Evolutionary conservation across 768 basidiomycete species (phyloP).

Genomic region (Daedaleopsis nitida): DNA sequence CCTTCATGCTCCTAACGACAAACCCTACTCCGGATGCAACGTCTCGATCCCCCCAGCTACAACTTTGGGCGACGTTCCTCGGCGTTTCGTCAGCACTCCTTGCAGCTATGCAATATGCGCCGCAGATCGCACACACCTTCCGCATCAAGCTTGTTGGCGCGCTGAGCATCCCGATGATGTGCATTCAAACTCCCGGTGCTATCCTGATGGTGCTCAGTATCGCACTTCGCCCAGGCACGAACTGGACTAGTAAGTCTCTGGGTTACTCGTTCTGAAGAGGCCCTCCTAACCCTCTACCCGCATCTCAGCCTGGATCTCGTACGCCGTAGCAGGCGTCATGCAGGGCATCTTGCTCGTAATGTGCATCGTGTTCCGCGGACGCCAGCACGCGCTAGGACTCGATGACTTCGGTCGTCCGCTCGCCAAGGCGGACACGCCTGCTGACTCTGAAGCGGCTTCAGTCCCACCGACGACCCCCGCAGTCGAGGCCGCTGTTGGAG

Average conservation of each 20-base stretch:
- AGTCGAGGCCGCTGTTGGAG: slow-evolving; percentile 19
- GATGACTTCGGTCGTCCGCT: slow-evolving; percentile 87
- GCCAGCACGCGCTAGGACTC: slow-evolving; percentile 73
- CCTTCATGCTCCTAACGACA: slow-evolving; percentile 60
- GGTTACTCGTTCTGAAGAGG: background rate
- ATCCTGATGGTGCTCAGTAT: slow-evolving; percentile 86
- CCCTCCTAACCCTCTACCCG: too few relatives aligned
- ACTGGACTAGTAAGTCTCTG: slow-evolving; percentile 73
- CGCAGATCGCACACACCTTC: slow-evolving; percentile 85
- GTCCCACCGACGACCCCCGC: slow-evolving; percentile 17
- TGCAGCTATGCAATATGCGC: slow-evolving; percentile 84
- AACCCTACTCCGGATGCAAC: slow-evolving; percentile 39
- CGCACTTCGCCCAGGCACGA: slow-evolving; percentile 76
- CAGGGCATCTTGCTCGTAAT: slow-evolving; percentile 81
- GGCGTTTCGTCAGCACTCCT: slow-evolving; percentile 81
- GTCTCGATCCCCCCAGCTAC: slow-evolving; percentile 41
- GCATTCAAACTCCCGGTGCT: slow-evolving; percentile 90
- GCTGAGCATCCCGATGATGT: slow-evolving; percentile 94
- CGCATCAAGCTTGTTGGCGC: slow-evolving; percentile 82
- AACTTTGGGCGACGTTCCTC: slow-evolving; percentile 82
- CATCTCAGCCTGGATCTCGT: slow-evolving; percentile 72
- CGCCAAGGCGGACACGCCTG: slow-evolving; percentile 4
- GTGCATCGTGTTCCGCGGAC: slow-evolving; percentile 83
- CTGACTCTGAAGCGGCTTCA: background rate
- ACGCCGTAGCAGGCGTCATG: slow-evolving; percentile 79